Percentiles rank a stretch among this genome's conserved stretches.
Conservation (phyloP, 306 rosid species). For the Begonia masoniana region DNA sequence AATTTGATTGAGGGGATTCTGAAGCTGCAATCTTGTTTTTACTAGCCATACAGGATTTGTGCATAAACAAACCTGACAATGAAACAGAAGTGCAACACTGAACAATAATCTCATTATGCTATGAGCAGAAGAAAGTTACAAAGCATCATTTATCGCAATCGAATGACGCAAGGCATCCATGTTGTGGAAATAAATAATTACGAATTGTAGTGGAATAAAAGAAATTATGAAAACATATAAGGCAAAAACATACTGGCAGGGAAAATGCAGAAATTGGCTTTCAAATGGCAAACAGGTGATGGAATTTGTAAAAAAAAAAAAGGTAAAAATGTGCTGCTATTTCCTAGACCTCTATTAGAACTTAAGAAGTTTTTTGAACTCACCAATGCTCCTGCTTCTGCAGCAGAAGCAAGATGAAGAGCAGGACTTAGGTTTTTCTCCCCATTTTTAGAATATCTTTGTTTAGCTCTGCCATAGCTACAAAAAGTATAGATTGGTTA, state of each 20-base stretch:
- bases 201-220: conserved; percentile 7
- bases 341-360: not conserved
- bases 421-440: conserved; percentile 57
- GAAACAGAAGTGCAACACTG: conserved; percentile 5
- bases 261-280: not conserved
- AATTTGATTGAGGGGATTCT: conserved; percentile 82
- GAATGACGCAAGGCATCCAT: no score
- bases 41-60: conserved; percentile 94
- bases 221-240: not conserved
- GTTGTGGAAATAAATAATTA: no score
- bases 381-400: conserved; percentile 96
- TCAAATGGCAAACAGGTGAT: not conserved
- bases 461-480: conserved; percentile 81
- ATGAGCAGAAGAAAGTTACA: no score
- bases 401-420: conserved; percentile 91
- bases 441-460: conserved; percentile 57
- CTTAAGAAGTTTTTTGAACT: conserved; percentile 16
- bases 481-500: conserved; percentile 10
- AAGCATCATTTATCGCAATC: no score
- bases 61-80: conserved; percentile 66
- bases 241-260: not conserved
- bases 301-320: not conserved
- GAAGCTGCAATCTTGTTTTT: conserved; percentile 97
- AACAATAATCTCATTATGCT: no score
- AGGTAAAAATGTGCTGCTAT: not conserved